phyloP scores from a whole-genome alignment of 2,329 filamentous ascomycete species.

The Orbilia brochopaga region DNA sequence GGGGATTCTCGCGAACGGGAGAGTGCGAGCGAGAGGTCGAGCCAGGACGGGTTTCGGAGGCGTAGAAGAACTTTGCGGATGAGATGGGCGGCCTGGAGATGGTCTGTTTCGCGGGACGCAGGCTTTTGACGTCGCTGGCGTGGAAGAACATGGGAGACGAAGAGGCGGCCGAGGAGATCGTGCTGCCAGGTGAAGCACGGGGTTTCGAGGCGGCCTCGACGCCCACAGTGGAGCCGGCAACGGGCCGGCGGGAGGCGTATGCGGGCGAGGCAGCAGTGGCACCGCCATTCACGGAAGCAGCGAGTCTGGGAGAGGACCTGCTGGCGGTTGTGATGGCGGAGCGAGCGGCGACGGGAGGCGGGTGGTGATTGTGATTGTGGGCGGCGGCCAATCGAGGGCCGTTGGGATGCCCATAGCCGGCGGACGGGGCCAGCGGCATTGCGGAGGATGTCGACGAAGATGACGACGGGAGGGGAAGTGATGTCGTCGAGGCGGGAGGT shows the following conservation, averaged over 20 bases:
- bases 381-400: conserved; percentile 45
- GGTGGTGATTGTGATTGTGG: conserved; percentile 20
- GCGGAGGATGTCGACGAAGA: background rate
- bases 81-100: conserved; percentile 60
- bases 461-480: background rate
- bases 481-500: too few species aligned
- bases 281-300: conserved; percentile 11
- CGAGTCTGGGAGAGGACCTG: conserved; percentile 33
- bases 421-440: conserved; percentile 45
- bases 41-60: conserved; percentile 64
- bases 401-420: conserved; percentile 17
- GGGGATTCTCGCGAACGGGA: conserved; percentile 30
- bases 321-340: conserved; percentile 12
- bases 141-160: conserved; percentile 81
- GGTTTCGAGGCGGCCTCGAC: conserved; percentile 54
- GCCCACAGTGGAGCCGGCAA: conserved; percentile 7
- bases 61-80: conserved; percentile 73
- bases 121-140: conserved; percentile 73
- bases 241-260: conserved; percentile 18
- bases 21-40: conserved; percentile 42
- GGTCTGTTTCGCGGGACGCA: conserved; percentile 57
- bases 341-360: conserved; percentile 18
- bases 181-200: conserved; percentile 55
- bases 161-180: conserved; percentile 58
- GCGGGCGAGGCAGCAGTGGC: conserved; percentile 14